Conservation (phyloP, 2,329 filamentous ascomycete genomes). For the Phaeosphaeriaceae sp. region DNA sequence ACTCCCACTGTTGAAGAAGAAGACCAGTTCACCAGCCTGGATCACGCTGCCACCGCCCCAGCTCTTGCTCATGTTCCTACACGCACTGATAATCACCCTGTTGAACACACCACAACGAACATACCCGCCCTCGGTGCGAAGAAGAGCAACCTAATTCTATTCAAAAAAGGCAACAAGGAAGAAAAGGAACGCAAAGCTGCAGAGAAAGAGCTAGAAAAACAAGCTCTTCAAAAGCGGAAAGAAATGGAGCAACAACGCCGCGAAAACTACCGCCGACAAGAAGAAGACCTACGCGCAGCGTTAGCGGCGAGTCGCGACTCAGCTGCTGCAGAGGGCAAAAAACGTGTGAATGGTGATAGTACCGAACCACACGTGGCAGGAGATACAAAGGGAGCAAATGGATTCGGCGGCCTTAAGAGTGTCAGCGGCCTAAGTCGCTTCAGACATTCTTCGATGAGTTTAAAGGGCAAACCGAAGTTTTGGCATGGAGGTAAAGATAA, state of each 20-base stretch:
- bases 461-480: constrained; percentile 76
- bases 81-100: constrained; percentile 34
- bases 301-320: constrained; percentile 71
- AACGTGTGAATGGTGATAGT: constrained; percentile 17
- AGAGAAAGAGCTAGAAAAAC: constrained; percentile 59
- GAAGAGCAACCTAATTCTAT: constrained; percentile 42
- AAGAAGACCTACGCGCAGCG: constrained; percentile 68
- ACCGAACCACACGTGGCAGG: constrained; percentile 3
- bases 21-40: constrained; percentile 63
- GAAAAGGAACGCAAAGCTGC: constrained; percentile 66
- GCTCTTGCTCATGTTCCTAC: constrained; percentile 46
- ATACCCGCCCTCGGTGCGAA: constrained; percentile 43
- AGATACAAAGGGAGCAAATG: constrained; percentile 40
- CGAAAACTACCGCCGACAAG: constrained; percentile 62
- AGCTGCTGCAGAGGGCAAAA: constrained; percentile 57
- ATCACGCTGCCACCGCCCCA: constrained; percentile 70
- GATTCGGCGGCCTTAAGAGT: constrained; percentile 43
- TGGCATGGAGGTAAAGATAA: constrained; percentile 61
- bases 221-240: constrained; percentile 55
- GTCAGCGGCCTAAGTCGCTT: constrained; percentile 65
- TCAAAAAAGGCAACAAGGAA: constrained; percentile 71
- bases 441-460: constrained; percentile 75
- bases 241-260: constrained; percentile 60
- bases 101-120: constrained; percentile 42
- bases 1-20: constrained; percentile 52